A percentile compares a stretch with the other conserved stretches of the same genome.
phyloP scores from a whole-genome alignment of 2,329 filamentous ascomycete genomes.

The Stagonosporopsis chrysanthemi region DNA sequence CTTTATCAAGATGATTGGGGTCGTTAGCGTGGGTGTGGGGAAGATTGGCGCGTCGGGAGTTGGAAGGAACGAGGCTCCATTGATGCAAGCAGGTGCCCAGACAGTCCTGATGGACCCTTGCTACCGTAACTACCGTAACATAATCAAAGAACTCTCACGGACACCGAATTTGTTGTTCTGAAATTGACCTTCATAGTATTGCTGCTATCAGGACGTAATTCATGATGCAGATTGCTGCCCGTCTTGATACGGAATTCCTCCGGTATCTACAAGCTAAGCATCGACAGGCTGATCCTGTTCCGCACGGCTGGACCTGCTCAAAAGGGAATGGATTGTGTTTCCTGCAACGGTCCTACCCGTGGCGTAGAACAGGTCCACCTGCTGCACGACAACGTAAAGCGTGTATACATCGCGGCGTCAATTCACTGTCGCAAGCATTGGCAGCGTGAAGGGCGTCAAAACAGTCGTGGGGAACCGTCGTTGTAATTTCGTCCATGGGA shows the following conservation, averaged over 20 bases:
- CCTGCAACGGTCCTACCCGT: constrained; percentile 17
- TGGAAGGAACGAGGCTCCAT: constrained; percentile 6
- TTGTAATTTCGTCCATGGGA: neutral
- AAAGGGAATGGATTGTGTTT: constrained; percentile 5
- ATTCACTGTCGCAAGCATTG: constrained; percentile 4
- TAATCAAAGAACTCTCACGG: neutral
- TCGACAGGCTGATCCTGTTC: constrained; percentile 16
- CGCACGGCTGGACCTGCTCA: constrained; percentile 20
- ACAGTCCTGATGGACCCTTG: neutral
- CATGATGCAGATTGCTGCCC: constrained; percentile 2
- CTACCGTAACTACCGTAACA: constrained; percentile 1
- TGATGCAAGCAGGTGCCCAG: constrained; percentile 5
- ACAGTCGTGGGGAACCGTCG: constrained; percentile 9
- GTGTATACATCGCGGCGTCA: constrained; percentile 2
- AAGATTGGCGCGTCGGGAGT: constrained; percentile 5
- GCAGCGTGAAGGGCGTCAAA: constrained; percentile 21
- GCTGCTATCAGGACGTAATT: neutral
- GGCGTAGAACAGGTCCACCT: constrained; percentile 2
- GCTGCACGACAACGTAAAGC: constrained; percentile 9
- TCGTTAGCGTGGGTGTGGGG: constrained; percentile 19
- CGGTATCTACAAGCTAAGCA: constrained; percentile 19
- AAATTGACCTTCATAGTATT: neutral
- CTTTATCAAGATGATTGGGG: constrained; percentile 17
- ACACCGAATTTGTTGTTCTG: neutral
- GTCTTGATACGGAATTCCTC: constrained; percentile 17